Base-by-base conservation (phyloP, 106 monocot genomes). In the Phalaenopsis aphrodite region DNA sequence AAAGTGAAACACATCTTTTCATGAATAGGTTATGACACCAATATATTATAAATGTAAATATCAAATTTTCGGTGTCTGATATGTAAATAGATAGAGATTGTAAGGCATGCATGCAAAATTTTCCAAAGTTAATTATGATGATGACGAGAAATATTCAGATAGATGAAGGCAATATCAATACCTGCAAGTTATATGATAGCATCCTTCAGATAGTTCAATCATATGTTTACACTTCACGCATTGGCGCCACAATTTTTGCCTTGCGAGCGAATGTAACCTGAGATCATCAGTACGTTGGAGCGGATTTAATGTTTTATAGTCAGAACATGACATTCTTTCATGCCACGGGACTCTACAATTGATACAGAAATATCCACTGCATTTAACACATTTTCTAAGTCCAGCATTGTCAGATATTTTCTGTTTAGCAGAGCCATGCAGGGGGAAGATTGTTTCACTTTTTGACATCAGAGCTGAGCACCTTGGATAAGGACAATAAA, bases 151-250 rank as follows among this genome's bases (percentile, higher is more conserved):
- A 43, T 5, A 76, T 47, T 11, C 9, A 76, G 23, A 39, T 12
- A 76, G 21, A 30, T 5, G 9, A 52, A 47, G 41, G 41, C 14
- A 75, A 38, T 41, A 83, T 65, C 39, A 16, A 77, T 85, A 96
- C 96, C 87, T 90, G 90, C 97, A 97, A 65, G 94, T 92, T 86
- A 97, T 92, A 84, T 97, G 97, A 61, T 86, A 97, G 82, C 97
- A 97, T 55, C 97, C 94, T 80, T 94, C 94, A 41, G 89, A 81
- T 3, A 97, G 89, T 79, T 97, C 97, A 85, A 97, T 94, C 97
- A 97, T 97, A 66, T 92, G 88, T 61, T 87, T 90, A 83, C 97
- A 97, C 77, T 89, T 94, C 21, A 85, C 41, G 80, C 97, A 97
- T 75, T 89, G 94, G 39, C 92, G 88, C 97, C 97, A 97, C 37